A percentile compares a stretch with the other conserved stretches of the same genome.
phyloP scores from a whole-genome alignment of 805 yeast species.

The Teunomyces gatunensis region DNA sequence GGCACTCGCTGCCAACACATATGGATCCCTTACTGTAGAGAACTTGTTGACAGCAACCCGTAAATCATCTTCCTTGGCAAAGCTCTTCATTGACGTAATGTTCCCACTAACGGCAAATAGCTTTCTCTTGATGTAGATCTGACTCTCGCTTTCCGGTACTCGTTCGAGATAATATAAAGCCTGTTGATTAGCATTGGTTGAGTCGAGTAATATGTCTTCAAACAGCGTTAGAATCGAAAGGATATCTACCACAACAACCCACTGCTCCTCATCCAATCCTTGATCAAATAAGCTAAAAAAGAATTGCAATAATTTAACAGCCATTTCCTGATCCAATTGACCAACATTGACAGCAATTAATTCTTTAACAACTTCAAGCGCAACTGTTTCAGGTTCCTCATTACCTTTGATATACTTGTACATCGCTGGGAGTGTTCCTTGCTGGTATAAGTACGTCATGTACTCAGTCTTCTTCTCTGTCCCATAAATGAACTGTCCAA shows the following conservation, averaged over 20 bases:
- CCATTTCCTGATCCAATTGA: not conserved
- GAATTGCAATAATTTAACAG: not conserved
- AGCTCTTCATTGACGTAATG: conserved; percentile 31
- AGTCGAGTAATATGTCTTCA: conserved; percentile 5
- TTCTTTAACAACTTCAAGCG: conserved; percentile 6
- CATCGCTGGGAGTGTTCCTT: not conserved
- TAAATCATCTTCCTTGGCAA: conserved; percentile 20
- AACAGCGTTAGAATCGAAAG: not conserved
- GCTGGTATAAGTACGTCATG: conserved; percentile 12
- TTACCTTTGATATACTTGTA: not conserved
- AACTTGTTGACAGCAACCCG: conserved; percentile 13
- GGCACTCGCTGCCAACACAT: conserved; percentile 28
- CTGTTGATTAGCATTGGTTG: conserved; percentile 4
- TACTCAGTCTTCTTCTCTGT: conserved; percentile 18
- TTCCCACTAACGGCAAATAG: conserved; percentile 36
- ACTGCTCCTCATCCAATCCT: not conserved
- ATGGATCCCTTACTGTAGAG: conserved; percentile 15
- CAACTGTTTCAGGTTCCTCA: conserved; percentile 7
- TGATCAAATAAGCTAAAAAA: not conserved
- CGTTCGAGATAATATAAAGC: conserved; percentile 1
- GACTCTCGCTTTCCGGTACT: conserved; percentile 5
- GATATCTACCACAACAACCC: conserved; percentile 1
- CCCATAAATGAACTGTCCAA: conserved; percentile 32
- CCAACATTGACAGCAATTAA: conserved; percentile 3
- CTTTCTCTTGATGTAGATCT: conserved; percentile 19